These are phyloP conservation scores for Ophiocordyceps camponoti-saundersi DNA, from an alignment of 2,329 filamentous ascomycete genomes.

Conservation along the genomic window DNA sequence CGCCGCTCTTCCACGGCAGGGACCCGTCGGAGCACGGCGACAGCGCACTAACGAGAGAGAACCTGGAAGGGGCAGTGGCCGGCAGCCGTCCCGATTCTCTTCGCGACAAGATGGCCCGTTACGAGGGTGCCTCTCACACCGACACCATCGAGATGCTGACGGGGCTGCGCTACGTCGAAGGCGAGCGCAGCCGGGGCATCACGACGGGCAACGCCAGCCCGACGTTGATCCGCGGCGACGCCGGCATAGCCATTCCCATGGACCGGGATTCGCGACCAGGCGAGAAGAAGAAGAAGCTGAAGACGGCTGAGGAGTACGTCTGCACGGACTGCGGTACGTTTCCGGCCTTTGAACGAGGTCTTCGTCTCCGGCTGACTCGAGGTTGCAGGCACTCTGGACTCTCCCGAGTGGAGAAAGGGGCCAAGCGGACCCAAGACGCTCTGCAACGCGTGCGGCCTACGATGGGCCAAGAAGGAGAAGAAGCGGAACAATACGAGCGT, in stretches of 20 bases:
- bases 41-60: conserved; percentile 58
- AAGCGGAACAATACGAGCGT: conserved; percentile 26
- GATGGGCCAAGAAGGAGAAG: conserved; percentile 71
- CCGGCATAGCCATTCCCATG: conserved; percentile 66
- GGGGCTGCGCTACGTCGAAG: conserved; percentile 71
- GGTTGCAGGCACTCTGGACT: conserved; percentile 56
- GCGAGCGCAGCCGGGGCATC: conserved; percentile 74
- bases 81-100: conserved; percentile 57
- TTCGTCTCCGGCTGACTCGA: conserved; percentile 1
- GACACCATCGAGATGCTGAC: conserved; percentile 91
- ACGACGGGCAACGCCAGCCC: conserved; percentile 74
- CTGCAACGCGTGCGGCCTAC: conserved; percentile 80
- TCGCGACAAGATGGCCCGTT: conserved; percentile 69
- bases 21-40: conserved; percentile 45
- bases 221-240: conserved; percentile 68
- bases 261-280: conserved; percentile 57
- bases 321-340: conserved; percentile 72
- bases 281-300: conserved; percentile 79
- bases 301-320: conserved; percentile 74
- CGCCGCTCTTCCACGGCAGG: conserved; percentile 13
- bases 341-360: too few relatives aligned
- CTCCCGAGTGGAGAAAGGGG: conserved; percentile 90
- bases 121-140: conserved; percentile 58
- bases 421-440: conserved; percentile 85
- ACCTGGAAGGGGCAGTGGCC: conserved; percentile 55